These are phyloP conservation scores for Pelargonium australe DNA, from an alignment of 441 rosid species.

Conservation along the genomic window DNA sequence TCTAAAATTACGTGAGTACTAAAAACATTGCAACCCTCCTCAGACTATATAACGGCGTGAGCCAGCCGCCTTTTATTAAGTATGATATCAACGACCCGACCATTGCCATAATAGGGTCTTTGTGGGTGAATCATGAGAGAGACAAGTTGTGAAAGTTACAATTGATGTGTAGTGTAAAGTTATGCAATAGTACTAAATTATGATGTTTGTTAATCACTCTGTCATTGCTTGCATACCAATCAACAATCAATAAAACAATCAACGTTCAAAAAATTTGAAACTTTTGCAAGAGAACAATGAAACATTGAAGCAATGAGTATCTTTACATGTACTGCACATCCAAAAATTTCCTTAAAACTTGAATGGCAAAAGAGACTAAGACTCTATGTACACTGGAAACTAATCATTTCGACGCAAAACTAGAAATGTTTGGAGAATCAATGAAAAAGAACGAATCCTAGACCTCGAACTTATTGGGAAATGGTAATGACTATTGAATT, in stretches of 20 bases:
- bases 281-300: not conserved
- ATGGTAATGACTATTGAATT: not conserved
- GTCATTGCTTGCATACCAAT: not conserved
- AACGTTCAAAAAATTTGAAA: not conserved
- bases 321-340: not conserved
- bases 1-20: too few relatives aligned
- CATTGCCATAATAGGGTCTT: too few relatives aligned
- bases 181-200: too few relatives aligned
- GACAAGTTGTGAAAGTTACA: not conserved
- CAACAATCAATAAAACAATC: not conserved
- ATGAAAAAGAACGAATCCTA: not conserved
- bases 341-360: constrained; percentile 3
- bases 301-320: not conserved
- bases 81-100: too few relatives aligned
- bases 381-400: not conserved
- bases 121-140: not conserved
- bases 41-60: too few relatives aligned
- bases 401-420: not conserved
- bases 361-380: constrained; percentile 1
- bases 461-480: not conserved
- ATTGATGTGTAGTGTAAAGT: too few relatives aligned
- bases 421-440: too few relatives aligned
- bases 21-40: too few relatives aligned
- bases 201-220: not conserved
- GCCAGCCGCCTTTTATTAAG: too few relatives aligned